A percentile compares a stretch with the other conserved stretches of the same genome.
phyloP scores from a whole-genome alignment of 2,329 filamentous ascomycete species.

The Boeremia exigua region DNA sequence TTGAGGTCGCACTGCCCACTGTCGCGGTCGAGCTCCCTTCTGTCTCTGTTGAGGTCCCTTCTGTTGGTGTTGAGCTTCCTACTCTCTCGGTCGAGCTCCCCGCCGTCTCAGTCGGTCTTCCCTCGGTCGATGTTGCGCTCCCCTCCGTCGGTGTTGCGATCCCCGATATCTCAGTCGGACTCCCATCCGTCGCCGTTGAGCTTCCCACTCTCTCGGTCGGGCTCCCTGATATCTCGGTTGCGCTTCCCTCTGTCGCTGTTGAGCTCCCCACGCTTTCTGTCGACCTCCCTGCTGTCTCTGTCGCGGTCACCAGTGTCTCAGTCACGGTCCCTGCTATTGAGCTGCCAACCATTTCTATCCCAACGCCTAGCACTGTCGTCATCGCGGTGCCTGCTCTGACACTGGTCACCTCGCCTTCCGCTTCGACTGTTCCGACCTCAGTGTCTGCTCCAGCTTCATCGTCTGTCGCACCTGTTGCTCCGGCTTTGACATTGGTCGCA shows the following conservation, averaged over 20 bases:
- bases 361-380: background rate
- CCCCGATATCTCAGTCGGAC: background rate
- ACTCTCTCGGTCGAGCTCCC: too few relatives aligned
- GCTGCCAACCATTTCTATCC: background rate
- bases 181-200: background rate
- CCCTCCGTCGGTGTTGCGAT: background rate
- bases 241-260: background rate
- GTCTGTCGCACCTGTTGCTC: background rate
- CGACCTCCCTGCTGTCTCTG: background rate
- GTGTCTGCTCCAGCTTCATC: background rate
- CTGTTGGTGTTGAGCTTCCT: background rate
- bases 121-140: background rate
- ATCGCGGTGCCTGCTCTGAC: constrained; percentile 4
- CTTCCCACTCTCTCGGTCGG: background rate
- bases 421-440: background rate
- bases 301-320: background rate
- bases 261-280: background rate
- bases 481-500: background rate
- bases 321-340: too few relatives aligned
- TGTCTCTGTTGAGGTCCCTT: background rate
- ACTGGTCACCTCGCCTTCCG: background rate
- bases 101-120: too few relatives aligned
- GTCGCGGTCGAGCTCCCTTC: background rate
- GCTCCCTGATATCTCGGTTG: background rate
- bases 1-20: background rate